These are phyloP conservation scores for Fomitopsis pinicola DNA, from an alignment of 1,284 basidiomycete species.

Conservation along the genomic window DNA sequence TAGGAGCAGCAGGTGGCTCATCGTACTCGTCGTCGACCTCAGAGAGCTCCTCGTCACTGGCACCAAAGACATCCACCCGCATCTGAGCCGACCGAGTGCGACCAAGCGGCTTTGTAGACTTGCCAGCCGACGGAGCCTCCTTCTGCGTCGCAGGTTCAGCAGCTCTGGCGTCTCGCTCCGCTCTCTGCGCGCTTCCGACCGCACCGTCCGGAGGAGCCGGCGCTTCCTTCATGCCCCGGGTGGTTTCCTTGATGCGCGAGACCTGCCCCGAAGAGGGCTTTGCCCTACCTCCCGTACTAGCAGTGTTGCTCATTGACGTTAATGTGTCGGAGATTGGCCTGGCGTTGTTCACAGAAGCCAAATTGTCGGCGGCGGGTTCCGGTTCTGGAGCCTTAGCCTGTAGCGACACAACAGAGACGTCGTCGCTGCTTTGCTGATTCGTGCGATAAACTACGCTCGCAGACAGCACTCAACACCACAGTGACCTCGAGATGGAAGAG, in stretches of 20 bases:
- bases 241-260: no score
- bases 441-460: slow-evolving; percentile 5
- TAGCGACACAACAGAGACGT: background rate
- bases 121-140: background rate
- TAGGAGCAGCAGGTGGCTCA: background rate
- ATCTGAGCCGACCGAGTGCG: slow-evolving; percentile 19
- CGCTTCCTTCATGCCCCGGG: no score
- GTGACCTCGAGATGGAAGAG: no score
- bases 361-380: background rate
- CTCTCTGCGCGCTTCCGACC: background rate
- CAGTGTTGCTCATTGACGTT: no score
- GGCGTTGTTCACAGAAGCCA: background rate
- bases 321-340: no score
- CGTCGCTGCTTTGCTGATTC: slow-evolving; percentile 8
- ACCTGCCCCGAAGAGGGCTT: no score
- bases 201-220: no score
- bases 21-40: slow-evolving; percentile 22
- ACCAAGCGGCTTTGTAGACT: slow-evolving; percentile 1
- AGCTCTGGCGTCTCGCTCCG: background rate
- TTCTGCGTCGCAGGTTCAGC: background rate
- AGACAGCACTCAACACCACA: background rate
- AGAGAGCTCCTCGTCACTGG: slow-evolving; percentile 29
- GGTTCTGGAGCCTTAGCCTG: background rate
- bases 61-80: slow-evolving; percentile 24
- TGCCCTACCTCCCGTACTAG: no score